These are phyloP conservation scores for Dichomitus squalens DNA, from an alignment of 1,284 basidiomycete genomes.

Conservation along the genomic window DNA sequence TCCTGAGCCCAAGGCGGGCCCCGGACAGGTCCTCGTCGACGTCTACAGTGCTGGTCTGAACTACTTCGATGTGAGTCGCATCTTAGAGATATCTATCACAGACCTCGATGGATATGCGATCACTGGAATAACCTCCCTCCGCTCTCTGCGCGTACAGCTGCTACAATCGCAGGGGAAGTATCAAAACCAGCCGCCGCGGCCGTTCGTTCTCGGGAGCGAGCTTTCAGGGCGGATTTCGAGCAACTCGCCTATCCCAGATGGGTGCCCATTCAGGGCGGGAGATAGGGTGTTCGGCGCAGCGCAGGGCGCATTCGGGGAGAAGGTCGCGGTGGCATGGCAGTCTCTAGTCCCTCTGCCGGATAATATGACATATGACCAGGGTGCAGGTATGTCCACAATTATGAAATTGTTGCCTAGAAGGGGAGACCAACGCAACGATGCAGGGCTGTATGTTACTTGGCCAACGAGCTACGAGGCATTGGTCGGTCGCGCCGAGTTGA, in stretches of 20 bases:
- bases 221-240: constrained; percentile 81
- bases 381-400: constrained; percentile 51
- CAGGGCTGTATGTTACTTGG: constrained; percentile 81
- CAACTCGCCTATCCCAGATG: constrained; percentile 80
- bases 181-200: constrained; percentile 81
- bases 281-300: constrained; percentile 90
- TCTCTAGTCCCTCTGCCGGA: constrained; percentile 61
- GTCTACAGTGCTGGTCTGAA: constrained; percentile 80
- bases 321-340: constrained; percentile 56
- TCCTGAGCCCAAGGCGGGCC: constrained; percentile 57
- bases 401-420: constrained; percentile 9
- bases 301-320: constrained; percentile 82
- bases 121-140: background rate
- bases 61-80: constrained; percentile 70
- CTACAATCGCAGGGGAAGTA: constrained; percentile 89
- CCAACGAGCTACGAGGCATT: constrained; percentile 90
- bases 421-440: background rate
- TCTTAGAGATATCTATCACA: too few relatives aligned
- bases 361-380: constrained; percentile 68
- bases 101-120: too few relatives aligned
- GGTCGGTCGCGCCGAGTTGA: constrained; percentile 80
- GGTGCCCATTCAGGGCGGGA: constrained; percentile 81
- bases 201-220: constrained; percentile 85
- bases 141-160: constrained; percentile 48
- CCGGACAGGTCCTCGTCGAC: constrained; percentile 77